Base-by-base conservation (phyloP, 495 filamentous ascomycete genomes). In the Bacidia rubella region DNA sequence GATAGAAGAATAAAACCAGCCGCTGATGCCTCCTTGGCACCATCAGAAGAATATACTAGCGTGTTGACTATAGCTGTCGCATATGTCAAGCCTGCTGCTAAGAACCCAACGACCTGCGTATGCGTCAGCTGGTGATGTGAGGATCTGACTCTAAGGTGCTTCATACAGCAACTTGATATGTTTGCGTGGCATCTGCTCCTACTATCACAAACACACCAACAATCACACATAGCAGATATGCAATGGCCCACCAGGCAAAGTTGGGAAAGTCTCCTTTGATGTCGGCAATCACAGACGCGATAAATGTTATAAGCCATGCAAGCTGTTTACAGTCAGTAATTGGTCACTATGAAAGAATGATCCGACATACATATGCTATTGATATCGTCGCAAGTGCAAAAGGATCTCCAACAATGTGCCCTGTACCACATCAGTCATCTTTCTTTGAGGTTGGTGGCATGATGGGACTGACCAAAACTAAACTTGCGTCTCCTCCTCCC, bases 1-100 rank as follows among this genome's bases (percentile, higher is more conserved):
- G 90, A 86, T 26, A 97, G 73, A n/a, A 97, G 74, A 55, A 99
- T 96, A 65, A 90, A 89, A 15, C 92, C 92, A 58, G 93, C 93
- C 20, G 87, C 84, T 1, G 86, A 83, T 38, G 92, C 92, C 68
- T 97, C 83, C 64, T 80, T 79, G 41, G 88, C 77, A 20, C 77
- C 78, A 47, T 79, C 68, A 24, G 74, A 65, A 42, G 68, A 73
- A 64, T 95, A 92, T 49, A 99, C 75, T 23, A 92, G 67, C 10
- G 80, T 77, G 64, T 95, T 90, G 54, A 90, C 82, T 11, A 87
- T 81, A 7, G 87, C 83, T 2, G 86, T 86, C 17, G 85, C 85
- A 49, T 93, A 80, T 11, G 94, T 84, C 21, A 97, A 73, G 42
- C 83, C 90, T 27, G 79, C 81, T 17, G 80, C 78, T 45, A 95